Base-by-base conservation (phyloP, 108 stramenopile species). In the Seminavis robusta region DNA sequence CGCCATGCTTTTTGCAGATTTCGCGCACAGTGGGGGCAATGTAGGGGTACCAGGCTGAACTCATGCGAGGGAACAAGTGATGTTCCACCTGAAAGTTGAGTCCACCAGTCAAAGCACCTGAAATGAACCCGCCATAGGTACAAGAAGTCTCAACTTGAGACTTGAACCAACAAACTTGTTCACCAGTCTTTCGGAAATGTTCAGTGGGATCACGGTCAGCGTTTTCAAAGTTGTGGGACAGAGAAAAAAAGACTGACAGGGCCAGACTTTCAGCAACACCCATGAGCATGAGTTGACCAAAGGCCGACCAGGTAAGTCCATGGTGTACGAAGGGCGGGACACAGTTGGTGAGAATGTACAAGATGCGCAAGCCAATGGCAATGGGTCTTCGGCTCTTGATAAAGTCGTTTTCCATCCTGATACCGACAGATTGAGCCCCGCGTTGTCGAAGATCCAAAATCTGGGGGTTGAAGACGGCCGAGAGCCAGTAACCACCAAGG, bases 21-120 rank as follows among this genome's bases (percentile, higher is more conserved):
- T 83, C 66, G 41, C 93, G 84, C 63, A 99, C 96, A 16, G 74
- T 95, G 5, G 96, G 97, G 5, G 98, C 96, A 70, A 99, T 99
- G 65, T 74, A 90, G 0, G 98, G 98, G 65, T 98, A 99, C 93
- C 95, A 94, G 29, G 92, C 88, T 15, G 79, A 80, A 43, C 66
- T 67, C 88, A 96, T 90, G 15, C 95, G 75, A 10, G 95, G 95
- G 64, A 94, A 96, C 63, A 96, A 65, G 63, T 96, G 95, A 64
- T 96, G 95, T 70, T 96, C 95, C 23, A 94, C 82, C 59, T 96
- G 95, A 60, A 93, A 92, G 69, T 96, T 96, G 48, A 96, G 75
- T 27, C 93, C 92, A 26, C 95, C 95, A 29, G 90, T 93, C 37
- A 94, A 56, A 56, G 67, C 77, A 3, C 93, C 93, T 13, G 93